A percentile compares a stretch with the other conserved stretches of the same genome.
Evolutionary conservation across 2,329 filamentous ascomycete species (phyloP).

Genomic region (Emmonsia crescens): DNA sequence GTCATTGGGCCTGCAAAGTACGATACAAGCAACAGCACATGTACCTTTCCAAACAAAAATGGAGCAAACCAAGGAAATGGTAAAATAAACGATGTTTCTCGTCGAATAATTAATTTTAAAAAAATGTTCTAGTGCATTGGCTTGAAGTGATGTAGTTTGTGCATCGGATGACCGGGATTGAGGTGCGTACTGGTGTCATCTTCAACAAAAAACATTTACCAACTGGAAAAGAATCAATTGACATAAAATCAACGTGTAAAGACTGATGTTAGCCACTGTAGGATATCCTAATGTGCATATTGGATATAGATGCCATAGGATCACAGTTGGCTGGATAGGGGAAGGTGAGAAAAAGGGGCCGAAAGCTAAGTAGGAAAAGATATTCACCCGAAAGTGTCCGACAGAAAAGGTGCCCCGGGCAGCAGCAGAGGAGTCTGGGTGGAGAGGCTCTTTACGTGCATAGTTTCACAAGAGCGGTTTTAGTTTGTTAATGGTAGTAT

Average conservation of each 20-base stretch:
- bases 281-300: neutral
- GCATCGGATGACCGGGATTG: too few species aligned
- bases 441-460: neutral
- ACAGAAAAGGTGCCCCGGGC: neutral
- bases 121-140: too few species aligned
- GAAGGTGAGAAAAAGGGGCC: neutral
- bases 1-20: neutral
- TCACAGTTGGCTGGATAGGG: neutral
- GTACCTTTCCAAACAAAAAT: neutral
- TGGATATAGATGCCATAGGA: neutral
- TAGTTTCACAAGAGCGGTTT: neutral
- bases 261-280: neutral
- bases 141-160: too few species aligned
- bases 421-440: neutral
- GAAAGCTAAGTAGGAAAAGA: neutral
- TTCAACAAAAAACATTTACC: too few species aligned
- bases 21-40: too few species aligned
- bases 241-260: neutral
- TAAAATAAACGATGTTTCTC: neutral
- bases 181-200: neutral
- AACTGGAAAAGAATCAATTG: neutral
- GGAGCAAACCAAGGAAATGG: neutral
- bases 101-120: neutral
- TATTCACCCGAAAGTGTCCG: neutral
- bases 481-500: constrained; percentile 2